phyloP scores from a whole-genome alignment of 352 stramenopile species.

The Globisporangium solare region DNA sequence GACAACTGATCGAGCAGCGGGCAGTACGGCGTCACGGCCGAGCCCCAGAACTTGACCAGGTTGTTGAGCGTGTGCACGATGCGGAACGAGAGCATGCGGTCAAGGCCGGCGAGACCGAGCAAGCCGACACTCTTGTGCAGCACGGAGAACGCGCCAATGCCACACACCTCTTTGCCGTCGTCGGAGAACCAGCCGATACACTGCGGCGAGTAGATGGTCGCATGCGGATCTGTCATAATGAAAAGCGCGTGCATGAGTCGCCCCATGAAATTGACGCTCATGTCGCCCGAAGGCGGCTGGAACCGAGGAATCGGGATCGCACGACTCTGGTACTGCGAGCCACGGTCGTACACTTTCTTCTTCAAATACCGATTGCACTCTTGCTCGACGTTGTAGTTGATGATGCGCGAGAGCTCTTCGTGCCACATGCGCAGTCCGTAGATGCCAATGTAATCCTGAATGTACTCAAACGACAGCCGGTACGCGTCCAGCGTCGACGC shows the following conservation, averaged over 20 bases:
- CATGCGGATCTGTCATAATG: conserved; percentile 89
- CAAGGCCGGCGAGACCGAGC: conserved; percentile 87
- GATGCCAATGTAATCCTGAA: conserved; percentile 95
- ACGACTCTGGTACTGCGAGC: conserved; percentile 89
- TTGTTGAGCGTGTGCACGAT: conserved; percentile 93
- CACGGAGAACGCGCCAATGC: conserved; percentile 84
- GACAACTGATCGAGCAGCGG: conserved; percentile 86
- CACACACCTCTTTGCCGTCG: conserved; percentile 83
- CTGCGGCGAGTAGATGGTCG: conserved; percentile 90
- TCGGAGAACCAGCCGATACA: conserved; percentile 91
- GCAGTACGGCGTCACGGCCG: conserved; percentile 86
- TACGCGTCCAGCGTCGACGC: conserved; percentile 88
- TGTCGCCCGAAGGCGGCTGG: conserved; percentile 73
- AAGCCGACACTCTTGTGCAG: conserved; percentile 91
- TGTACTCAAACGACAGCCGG: conserved; percentile 91
- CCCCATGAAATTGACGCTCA: conserved; percentile 93
- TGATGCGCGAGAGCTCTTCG: conserved; percentile 91
- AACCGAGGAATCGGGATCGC: conserved; percentile 92
- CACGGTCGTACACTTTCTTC: conserved; percentile 91
- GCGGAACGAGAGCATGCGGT: conserved; percentile 91
- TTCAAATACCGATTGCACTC: conserved; percentile 94
- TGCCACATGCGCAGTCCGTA: conserved; percentile 95
- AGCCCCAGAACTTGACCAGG: conserved; percentile 91
- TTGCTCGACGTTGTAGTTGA: conserved; percentile 96
- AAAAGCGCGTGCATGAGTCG: conserved; percentile 90